These are phyloP conservation scores for Bauhinia variegata DNA, from an alignment of 306 rosid species.

Conservation along the genomic window DNA sequence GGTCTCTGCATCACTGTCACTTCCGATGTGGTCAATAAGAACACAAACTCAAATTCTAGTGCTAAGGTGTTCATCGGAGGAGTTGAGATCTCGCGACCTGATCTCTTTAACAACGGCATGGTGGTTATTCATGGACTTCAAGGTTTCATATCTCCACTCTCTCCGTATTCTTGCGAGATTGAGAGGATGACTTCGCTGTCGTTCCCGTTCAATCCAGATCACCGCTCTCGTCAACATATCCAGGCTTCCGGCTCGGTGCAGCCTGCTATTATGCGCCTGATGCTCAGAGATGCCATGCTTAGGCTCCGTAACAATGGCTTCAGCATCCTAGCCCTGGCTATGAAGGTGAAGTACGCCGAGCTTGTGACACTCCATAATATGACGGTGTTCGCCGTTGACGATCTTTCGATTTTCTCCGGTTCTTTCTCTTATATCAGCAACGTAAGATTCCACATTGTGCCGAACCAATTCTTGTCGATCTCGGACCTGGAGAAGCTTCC, in stretches of 20 bases:
- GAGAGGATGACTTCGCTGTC: slow-evolving; percentile 61
- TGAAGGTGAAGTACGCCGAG: slow-evolving; percentile 65
- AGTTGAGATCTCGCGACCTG: slow-evolving; percentile 64
- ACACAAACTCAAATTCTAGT: not conserved
- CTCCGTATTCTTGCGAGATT: slow-evolving; percentile 68
- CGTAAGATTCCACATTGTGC: slow-evolving; percentile 68
- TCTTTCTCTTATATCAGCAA: slow-evolving; percentile 63
- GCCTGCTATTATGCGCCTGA: slow-evolving; percentile 61
- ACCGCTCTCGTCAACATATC: slow-evolving; percentile 11
- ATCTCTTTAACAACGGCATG: slow-evolving; percentile 62
- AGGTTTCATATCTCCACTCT: slow-evolving; percentile 62
- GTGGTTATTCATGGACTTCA: slow-evolving; percentile 65
- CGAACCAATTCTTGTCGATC: slow-evolving; percentile 54
- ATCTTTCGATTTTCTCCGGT: slow-evolving; percentile 71
- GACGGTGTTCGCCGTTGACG: slow-evolving; percentile 69
- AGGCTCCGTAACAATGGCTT: slow-evolving; percentile 72
- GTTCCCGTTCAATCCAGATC: slow-evolving; percentile 63
- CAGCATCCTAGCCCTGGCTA: slow-evolving; percentile 62
- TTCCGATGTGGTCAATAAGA: slow-evolving; percentile 39
- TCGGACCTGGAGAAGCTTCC: slow-evolving; percentile 70
- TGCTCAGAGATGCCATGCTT: slow-evolving; percentile 71
- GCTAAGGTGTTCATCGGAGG: slow-evolving; percentile 67
- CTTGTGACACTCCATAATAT: slow-evolving; percentile 61
- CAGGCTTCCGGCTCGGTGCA: slow-evolving; percentile 26
- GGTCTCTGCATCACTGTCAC: slow-evolving; percentile 76